Conservation (phyloP, 345 rosid genomes). For the Citrus medica region DNA sequence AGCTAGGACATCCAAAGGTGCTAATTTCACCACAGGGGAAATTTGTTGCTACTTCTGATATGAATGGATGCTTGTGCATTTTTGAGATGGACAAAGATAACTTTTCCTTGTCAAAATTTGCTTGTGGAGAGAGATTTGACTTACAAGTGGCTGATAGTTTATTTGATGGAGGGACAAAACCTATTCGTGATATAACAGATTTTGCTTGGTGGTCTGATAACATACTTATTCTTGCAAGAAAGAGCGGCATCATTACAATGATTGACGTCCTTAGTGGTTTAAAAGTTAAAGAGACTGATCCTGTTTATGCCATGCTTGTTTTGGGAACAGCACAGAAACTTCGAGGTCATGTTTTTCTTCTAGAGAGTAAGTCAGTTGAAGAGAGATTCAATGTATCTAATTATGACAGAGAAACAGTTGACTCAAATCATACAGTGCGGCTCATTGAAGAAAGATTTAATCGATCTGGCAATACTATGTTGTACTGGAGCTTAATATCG, state of each 20-base stretch:
- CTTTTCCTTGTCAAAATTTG: constrained; percentile 31
- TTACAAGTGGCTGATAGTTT: constrained; percentile 29
- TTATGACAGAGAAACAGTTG: constrained; percentile 34
- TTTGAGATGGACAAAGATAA: constrained; percentile 55
- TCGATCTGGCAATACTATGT: constrained; percentile 33
- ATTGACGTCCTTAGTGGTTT: constrained; percentile 50
- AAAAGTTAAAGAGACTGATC: constrained; percentile 50
- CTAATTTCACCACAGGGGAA: constrained; percentile 71
- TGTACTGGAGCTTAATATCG: constrained; percentile 72
- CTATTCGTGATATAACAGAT: constrained; percentile 49
- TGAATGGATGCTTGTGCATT: constrained; percentile 55
- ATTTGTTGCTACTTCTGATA: constrained; percentile 67
- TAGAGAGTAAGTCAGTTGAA: constrained; percentile 50
- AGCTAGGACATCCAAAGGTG: constrained; percentile 66
- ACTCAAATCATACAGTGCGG: constrained; percentile 24
- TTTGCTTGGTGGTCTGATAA: constrained; percentile 96
- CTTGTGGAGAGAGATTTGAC: constrained; percentile 25
- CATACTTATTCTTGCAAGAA: constrained; percentile 54
- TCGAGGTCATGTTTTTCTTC: constrained; percentile 61
- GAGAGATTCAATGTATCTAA: constrained; percentile 26
- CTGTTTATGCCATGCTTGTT: constrained; percentile 53
- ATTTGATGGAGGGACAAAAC: constrained; percentile 22
- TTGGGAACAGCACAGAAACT: constrained; percentile 54
- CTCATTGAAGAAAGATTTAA: constrained; percentile 28
- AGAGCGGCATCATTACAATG: constrained; percentile 51